Base-by-base conservation (phyloP, 768 basidiomycete species). In the Mycena filopes region DNA sequence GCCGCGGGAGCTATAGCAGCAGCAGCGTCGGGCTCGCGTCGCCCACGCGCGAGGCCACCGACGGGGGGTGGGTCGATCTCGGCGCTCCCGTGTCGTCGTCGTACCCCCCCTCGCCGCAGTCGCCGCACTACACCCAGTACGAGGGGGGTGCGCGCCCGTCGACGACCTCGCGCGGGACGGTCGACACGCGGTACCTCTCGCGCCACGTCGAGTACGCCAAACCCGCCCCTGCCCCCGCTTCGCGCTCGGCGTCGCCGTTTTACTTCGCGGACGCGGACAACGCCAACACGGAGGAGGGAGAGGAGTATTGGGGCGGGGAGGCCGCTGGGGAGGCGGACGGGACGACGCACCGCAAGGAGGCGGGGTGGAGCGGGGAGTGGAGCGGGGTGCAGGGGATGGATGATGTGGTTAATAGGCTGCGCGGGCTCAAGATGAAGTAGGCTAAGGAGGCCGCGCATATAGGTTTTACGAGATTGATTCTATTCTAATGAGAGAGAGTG, bases 321-420 rank as follows among this genome's bases (percentile, higher is more conserved):
- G n/a, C n/a, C n/a, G n/a, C n/a, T n/a, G n/a, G 38, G 20, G 38
- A 41, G 11, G 20, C 21, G 40, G 6, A 6, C 10, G 42, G 36
- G 8, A 25, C 23, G 12, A 66, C 64, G 21, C 29, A 66, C n/a
- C 40, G 65, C 16, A 54, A 46, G n/a, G 65, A 66, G 43, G 41
- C 50, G 41, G 65, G 65, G 15, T 66, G 65, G 65, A 66, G 65
- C 48, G 65, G 65, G 11, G 65, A 66, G 45, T 66, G 65, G 65
- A 28, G 48, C 25, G 65, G 60, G 20, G 60, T 48, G 42, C 25
- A 28, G 13, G 65, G 65, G 23, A 66, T 66, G 65, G 59, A 57
- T 12, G 65, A 66, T 13, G 65, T 66, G 1, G 60, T 66, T 23
- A 50, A 42, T n/a, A 21, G 36, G 21, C 33, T 63, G 31, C 61